These are phyloP conservation scores for Phytophthora pinifolia DNA, from an alignment of 352 stramenopile species.

Conservation along the genomic window DNA sequence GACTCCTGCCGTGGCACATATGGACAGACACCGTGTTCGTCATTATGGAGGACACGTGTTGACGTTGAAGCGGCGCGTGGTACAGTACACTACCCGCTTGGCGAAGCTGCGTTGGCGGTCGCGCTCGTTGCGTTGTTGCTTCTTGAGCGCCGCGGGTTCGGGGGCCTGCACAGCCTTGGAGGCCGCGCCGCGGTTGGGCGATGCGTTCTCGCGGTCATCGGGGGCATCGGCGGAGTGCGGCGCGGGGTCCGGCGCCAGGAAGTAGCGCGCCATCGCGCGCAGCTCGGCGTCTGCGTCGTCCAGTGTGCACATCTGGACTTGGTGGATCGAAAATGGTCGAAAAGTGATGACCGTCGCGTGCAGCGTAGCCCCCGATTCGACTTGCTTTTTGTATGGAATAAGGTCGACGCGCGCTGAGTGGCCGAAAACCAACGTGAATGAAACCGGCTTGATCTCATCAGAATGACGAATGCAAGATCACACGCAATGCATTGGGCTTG, in stretches of 20 bases:
- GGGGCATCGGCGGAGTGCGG: neutral
- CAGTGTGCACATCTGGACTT: conserved; percentile 14
- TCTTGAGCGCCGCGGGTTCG: conserved; percentile 29
- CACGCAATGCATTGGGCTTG: too few species aligned
- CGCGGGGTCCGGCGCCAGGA: conserved; percentile 19
- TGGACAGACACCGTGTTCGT: neutral
- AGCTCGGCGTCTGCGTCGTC: conserved; percentile 15
- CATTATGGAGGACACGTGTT: neutral
- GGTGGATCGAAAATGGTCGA: conserved; percentile 3
- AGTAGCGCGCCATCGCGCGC: conserved; percentile 22
- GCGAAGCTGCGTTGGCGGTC: conserved; percentile 55
- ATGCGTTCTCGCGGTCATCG: conserved; percentile 13
- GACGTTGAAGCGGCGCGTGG: neutral
- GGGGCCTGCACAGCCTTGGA: neutral
- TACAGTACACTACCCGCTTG: conserved; percentile 38
- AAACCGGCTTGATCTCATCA: too few species aligned
- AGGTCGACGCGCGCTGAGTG: neutral
- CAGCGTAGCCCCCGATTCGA: conserved; percentile 1
- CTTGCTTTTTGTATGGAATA: neutral
- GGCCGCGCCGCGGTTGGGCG: conserved; percentile 9
- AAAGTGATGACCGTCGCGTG: conserved; percentile 19
- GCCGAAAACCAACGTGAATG: neutral
- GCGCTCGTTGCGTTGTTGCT: conserved; percentile 54
- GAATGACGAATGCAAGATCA: too few species aligned
- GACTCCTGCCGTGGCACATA: conserved; percentile 28